phyloP scores from a whole-genome alignment of 1,284 basidiomycete genomes.

The Inonotus hispidus region DNA sequence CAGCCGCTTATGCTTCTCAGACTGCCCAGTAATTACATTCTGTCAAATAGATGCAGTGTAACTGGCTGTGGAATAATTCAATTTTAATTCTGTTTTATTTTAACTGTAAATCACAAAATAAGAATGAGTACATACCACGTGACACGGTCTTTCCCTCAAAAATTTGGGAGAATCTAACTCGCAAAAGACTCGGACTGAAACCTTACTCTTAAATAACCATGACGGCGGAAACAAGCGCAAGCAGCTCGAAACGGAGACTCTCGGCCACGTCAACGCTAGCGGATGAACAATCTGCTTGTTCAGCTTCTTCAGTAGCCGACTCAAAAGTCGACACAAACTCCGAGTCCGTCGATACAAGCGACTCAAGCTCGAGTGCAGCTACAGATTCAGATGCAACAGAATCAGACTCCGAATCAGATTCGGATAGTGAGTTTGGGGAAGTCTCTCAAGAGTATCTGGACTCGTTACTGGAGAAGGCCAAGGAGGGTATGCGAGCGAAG shows the following conservation, averaged over 20 bases:
- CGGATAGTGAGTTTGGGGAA: slow-evolving; percentile 35
- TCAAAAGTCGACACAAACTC: too few species aligned
- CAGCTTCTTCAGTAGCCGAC: background rate
- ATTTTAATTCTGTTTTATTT: background rate
- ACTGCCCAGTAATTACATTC: background rate
- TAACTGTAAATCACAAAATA: background rate
- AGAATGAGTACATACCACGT: background rate
- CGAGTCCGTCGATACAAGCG: slow-evolving; percentile 21
- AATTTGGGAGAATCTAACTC: background rate
- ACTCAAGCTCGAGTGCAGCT: background rate
- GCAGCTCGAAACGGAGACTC: background rate
- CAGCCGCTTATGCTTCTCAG: background rate
- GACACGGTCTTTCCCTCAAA: background rate
- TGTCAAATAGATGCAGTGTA: background rate
- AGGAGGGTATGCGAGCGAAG: slow-evolving; percentile 40
- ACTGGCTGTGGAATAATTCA: background rate
- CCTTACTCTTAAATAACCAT: background rate
- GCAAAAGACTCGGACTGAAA: too few species aligned
- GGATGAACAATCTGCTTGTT: background rate
- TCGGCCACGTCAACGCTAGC: background rate
- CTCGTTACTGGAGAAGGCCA: slow-evolving; percentile 56
- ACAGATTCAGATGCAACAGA: background rate
- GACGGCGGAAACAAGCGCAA: background rate
- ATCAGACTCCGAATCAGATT: slow-evolving; percentile 29
- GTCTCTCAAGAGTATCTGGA: slow-evolving; percentile 58